Evolutionary conservation across 2,329 filamentous ascomycete genomes (phyloP).

Genomic region (Peltaster fructicola): DNA sequence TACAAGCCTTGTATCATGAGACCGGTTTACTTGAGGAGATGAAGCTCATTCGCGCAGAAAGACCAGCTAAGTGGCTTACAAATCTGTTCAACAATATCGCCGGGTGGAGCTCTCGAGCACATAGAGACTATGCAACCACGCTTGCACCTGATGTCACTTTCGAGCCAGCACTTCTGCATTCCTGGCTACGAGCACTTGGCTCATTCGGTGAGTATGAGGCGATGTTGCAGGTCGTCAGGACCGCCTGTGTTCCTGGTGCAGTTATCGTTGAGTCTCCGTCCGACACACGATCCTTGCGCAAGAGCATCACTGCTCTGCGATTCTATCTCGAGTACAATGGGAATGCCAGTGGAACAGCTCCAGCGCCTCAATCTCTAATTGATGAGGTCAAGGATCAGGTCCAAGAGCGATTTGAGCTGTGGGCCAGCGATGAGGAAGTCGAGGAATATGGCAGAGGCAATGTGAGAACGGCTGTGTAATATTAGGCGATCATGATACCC

Average conservation of each 20-base stretch:
- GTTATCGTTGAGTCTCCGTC: conserved; percentile 13
- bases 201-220: conserved; percentile 41
- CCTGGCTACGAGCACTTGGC: conserved; percentile 46
- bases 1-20: no score
- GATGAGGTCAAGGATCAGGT: conserved; percentile 10
- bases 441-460: conserved; percentile 16
- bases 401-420: conserved; percentile 25
- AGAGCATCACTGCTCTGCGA: conserved; percentile 22
- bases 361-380: conserved; percentile 7
- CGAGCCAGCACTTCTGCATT: conserved; percentile 32
- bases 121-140: neutral
- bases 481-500: no score
- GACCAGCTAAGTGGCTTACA: no score
- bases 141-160: neutral
- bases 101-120: neutral
- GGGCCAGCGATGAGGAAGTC: conserved; percentile 26
- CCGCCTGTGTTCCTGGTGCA: conserved; percentile 37
- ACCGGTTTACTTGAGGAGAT: no score
- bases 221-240: conserved; percentile 39
- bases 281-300: conserved; percentile 17
- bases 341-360: conserved; percentile 3
- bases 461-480: no score
- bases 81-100: no score
- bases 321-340: conserved; percentile 24
- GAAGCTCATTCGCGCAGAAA: no score